phyloP scores from a whole-genome alignment of 164 flowering plant genomes.

The Tetrastigma voinierianum region DNA sequence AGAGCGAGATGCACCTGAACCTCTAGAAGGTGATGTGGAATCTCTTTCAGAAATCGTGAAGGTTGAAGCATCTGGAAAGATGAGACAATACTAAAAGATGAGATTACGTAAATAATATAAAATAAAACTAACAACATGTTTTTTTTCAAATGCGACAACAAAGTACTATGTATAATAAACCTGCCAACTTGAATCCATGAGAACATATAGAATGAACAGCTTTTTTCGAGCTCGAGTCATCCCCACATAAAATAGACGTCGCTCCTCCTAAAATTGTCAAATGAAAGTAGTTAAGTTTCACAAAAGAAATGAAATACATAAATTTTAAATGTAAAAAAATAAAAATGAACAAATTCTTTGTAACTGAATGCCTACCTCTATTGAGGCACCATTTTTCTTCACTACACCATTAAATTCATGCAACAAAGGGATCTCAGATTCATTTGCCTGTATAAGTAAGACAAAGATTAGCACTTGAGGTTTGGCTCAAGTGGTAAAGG shows the following conservation, averaged over 20 bases:
- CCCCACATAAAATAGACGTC: slow-evolving; percentile 86
- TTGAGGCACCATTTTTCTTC: slow-evolving; percentile 42
- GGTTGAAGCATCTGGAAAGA: slow-evolving; percentile 78
- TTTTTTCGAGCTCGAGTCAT: slow-evolving; percentile 95
- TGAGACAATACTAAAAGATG: not conserved
- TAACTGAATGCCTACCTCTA: slow-evolving; percentile 55
- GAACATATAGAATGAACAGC: slow-evolving; percentile 69
- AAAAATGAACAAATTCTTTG: not conserved
- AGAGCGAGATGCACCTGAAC: slow-evolving; percentile 42
- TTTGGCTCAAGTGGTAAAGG: no score
- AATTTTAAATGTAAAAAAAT: not conserved
- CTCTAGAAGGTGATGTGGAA: slow-evolving; percentile 73
- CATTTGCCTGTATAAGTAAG: slow-evolving; percentile 62
- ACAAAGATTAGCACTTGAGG: slow-evolving; percentile 2
- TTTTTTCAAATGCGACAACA: not conserved
- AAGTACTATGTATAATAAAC: slow-evolving; percentile 26
- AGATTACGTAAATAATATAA: not conserved
- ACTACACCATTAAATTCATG: slow-evolving; percentile 66
- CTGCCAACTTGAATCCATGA: slow-evolving; percentile 88
- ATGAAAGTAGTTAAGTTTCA: not conserved
- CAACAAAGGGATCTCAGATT: slow-evolving; percentile 84
- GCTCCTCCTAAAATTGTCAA: slow-evolving; percentile 63
- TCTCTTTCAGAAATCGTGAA: slow-evolving; percentile 84
- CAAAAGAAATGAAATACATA: not conserved
- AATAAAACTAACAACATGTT: not conserved